phyloP scores from a whole-genome alignment of 768 basidiomycete genomes.

The Dioszegia crocea region DNA sequence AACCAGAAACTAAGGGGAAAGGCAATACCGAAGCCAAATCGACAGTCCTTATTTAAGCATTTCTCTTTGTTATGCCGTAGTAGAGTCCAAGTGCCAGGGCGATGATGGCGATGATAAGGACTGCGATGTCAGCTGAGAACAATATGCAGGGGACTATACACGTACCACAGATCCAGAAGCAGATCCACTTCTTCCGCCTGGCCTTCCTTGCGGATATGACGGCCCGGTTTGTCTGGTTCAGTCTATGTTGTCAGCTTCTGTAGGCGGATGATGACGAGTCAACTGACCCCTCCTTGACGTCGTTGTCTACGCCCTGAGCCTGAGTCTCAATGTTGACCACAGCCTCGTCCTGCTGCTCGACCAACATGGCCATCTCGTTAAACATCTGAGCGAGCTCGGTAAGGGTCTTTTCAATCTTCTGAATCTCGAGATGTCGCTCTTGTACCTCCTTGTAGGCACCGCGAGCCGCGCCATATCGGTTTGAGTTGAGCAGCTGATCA shows the following conservation, averaged over 20 bases:
- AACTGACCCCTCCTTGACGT: conserved; percentile 68
- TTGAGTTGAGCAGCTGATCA: conserved; percentile 65
- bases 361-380: conserved; percentile 77
- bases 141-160: neutral
- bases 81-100: conserved; percentile 30
- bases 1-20: no score
- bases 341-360: conserved; percentile 74
- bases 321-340: conserved; percentile 63
- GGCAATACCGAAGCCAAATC: no score
- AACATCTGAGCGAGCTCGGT: conserved; percentile 86
- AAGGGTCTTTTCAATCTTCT: conserved; percentile 76
- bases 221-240: conserved; percentile 79
- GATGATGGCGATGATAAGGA: conserved; percentile 32
- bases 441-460: conserved; percentile 83
- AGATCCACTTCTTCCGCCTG: conserved; percentile 95
- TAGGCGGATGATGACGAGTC: neutral
- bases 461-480: conserved; percentile 75
- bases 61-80: conserved; percentile 26
- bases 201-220: conserved; percentile 80
- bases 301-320: conserved; percentile 61
- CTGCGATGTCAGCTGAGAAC: conserved; percentile 5
- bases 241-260: conserved; percentile 53
- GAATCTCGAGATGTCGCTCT: conserved; percentile 77
- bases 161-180: conserved; percentile 57
- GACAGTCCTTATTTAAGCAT: no score